A percentile compares a stretch with the other conserved stretches of the same genome.
phyloP scores from a whole-genome alignment of 176 grass and related monocot species.

The Hsuehochloa calcarea region DNA sequence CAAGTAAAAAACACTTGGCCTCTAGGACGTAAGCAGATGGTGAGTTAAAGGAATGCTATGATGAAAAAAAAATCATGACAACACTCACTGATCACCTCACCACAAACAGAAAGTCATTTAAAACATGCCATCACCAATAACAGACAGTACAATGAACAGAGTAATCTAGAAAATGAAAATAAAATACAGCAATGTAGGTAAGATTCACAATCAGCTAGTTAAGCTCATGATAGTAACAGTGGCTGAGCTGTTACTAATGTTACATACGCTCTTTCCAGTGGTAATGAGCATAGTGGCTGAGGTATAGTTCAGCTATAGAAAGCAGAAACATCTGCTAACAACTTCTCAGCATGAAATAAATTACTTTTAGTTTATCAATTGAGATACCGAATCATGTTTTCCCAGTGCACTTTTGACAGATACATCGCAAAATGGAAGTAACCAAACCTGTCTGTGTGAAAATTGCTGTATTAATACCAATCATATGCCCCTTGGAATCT shows the following conservation, averaged over 20 bases:
- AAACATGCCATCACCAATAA: background rate
- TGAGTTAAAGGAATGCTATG: background rate
- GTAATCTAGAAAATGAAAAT: conserved; percentile 2
- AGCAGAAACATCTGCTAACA: conserved; percentile 4
- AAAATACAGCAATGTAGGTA: background rate
- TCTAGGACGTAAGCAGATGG: conserved; percentile 9
- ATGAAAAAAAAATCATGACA: background rate
- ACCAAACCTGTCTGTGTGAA: conserved; percentile 87
- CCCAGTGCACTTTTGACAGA: background rate
- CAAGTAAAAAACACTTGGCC: background rate
- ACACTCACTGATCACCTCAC: background rate
- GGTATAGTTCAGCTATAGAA: background rate
- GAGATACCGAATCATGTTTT: background rate
- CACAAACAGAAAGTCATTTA: conserved; percentile 13
- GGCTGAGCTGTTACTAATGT: background rate
- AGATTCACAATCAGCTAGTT: background rate
- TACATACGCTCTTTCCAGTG: background rate
- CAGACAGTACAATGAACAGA: background rate
- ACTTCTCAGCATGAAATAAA: background rate
- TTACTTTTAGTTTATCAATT: background rate
- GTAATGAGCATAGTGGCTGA: background rate
- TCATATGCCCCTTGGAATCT: conserved; percentile 87
- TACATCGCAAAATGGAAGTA: background rate
- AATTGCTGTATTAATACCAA: conserved; percentile 98
- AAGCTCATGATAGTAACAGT: background rate